phyloP scores from a whole-genome alignment of 2,329 filamentous ascomycete genomes.

The Penicillium aurantiogriseum region DNA sequence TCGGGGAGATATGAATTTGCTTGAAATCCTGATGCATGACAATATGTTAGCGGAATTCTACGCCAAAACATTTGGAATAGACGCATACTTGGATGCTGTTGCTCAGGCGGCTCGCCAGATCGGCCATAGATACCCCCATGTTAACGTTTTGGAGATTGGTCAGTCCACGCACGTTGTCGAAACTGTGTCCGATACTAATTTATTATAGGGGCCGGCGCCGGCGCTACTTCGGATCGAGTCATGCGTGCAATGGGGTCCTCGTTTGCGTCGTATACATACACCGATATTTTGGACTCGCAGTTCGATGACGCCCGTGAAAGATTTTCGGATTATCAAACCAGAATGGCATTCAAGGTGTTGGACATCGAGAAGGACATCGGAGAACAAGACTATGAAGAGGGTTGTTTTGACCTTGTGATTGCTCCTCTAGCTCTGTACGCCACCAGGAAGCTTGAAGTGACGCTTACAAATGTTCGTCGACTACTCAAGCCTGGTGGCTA shows the following conservation, averaged over 20 bases:
- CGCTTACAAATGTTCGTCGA: slow-evolving; percentile 32
- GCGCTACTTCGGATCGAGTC: slow-evolving; percentile 13
- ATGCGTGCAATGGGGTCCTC: slow-evolving; percentile 11
- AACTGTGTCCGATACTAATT: background rate
- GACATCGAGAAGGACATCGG: slow-evolving; percentile 35
- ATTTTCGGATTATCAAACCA: slow-evolving; percentile 27
- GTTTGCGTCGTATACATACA: slow-evolving; percentile 47
- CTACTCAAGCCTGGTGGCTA: slow-evolving; percentile 50
- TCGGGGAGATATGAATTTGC: slow-evolving; percentile 33
- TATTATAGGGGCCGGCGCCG: slow-evolving; percentile 15
- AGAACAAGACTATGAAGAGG: slow-evolving; percentile 36
- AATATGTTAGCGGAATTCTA: slow-evolving; percentile 40
- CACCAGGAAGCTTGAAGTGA: slow-evolving; percentile 24
- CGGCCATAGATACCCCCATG: slow-evolving; percentile 42
- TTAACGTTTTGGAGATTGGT: slow-evolving; percentile 45
- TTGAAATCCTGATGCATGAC: slow-evolving; percentile 40
- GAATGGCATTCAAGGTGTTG: slow-evolving; percentile 37
- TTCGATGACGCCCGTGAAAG: slow-evolving; percentile 39
- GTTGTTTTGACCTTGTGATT: slow-evolving; percentile 40
- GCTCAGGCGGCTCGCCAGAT: slow-evolving; percentile 36
- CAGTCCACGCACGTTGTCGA: background rate
- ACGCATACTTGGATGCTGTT: slow-evolving; percentile 23
- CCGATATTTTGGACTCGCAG: slow-evolving; percentile 46
- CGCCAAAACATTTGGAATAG: slow-evolving; percentile 23
- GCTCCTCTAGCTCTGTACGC: slow-evolving; percentile 36